Evolutionary conservation across 2,329 filamentous ascomycete genomes (phyloP), one percentile per base, ranked within the genome.

Genomic region (Fusarium pseudograminearum): DNA sequence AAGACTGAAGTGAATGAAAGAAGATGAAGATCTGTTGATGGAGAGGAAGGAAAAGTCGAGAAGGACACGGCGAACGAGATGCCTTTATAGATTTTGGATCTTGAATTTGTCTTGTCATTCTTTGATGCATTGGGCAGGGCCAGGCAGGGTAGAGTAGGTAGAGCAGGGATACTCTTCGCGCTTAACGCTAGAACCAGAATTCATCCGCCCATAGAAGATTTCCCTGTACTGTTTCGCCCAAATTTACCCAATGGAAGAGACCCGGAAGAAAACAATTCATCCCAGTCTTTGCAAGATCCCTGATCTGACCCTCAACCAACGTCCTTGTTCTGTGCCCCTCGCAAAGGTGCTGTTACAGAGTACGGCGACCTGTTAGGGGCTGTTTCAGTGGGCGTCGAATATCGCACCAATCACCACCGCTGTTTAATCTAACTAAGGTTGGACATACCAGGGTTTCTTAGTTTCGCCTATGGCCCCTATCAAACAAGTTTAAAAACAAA

Each of bases 1-100:
- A 63, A 62, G 60, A 62, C 60, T 62, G 60, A 62, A 62, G 60
- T 56, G 60, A 62, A 62, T 62, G 60, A 62, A 63, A 62, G 60
- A 62, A 62, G 44, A 62, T 63, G 60, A 63, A 63, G 60, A 62
- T 62, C 57, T 63, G 60, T 47, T 63, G 60, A 56, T 63, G 60
- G 57, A 26, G 57, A 42, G 41, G 20, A 38, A 24, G 33, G 11
- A 16, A 63, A 47, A 42, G 22, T 18, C 9, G 57, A 56, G 47
- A 56, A 63, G 22, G 33, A 20, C 4, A 24, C 28, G 52, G 41
- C 34, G 26, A n/a, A 47, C 12, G 16, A 33, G 57, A 63, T 63
- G 18, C 31, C 47, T 63, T 63, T 62, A 63, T 63, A 63, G 47
- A 47, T 62, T 62, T 44, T 20, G 30, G 28, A 62, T 47, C 38